Conservation (phyloP, 2,329 filamentous ascomycete genomes). For the Talaromyces rugulosus region DNA sequence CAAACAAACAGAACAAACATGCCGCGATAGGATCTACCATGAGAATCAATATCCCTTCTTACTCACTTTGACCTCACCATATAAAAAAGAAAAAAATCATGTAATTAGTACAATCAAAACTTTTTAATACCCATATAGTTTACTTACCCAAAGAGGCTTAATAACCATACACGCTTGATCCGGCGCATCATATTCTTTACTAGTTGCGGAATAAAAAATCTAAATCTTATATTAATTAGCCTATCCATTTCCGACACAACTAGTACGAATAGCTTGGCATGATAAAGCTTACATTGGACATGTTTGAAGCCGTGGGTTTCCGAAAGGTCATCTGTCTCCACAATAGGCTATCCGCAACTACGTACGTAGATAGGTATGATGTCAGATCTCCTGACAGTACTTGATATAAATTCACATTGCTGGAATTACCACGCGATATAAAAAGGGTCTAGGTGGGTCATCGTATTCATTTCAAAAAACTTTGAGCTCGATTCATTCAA, state of each 20-base stretch:
- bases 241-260: too few relatives aligned
- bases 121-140: background rate
- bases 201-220: too few relatives aligned
- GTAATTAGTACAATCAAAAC: too few relatives aligned
- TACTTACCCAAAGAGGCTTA: background rate
- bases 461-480: background rate
- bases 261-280: too few relatives aligned
- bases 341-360: background rate
- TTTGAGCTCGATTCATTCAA: background rate
- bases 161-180: too few relatives aligned
- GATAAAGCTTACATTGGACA: too few relatives aligned
- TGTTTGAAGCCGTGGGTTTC: background rate
- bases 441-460: background rate
- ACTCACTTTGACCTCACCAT: too few relatives aligned
- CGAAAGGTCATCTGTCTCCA: background rate
- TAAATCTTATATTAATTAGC: too few relatives aligned
- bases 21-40: background rate
- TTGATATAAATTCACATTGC: constrained; percentile 1
- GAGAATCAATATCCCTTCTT: too few relatives aligned
- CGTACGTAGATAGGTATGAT: background rate
- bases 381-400: background rate
- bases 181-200: too few relatives aligned
- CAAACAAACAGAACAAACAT: constrained; percentile 16
- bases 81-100: too few relatives aligned
- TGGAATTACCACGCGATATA: background rate